phyloP scores from a whole-genome alignment of 176 grass and related monocot genomes.

The Canna indica region DNA sequence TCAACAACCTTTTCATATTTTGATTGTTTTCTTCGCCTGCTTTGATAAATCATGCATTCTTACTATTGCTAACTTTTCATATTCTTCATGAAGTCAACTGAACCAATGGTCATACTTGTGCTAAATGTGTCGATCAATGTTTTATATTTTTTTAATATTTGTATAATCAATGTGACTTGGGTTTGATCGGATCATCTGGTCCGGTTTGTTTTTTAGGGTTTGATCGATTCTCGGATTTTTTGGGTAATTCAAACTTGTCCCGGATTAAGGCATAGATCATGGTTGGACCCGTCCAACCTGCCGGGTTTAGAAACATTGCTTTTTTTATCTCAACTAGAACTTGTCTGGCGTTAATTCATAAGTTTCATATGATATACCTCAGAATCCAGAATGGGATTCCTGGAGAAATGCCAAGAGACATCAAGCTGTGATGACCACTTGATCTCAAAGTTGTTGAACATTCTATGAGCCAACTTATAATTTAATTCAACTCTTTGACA shows the following conservation, averaged over 20 bases:
- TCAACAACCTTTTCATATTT: not conserved
- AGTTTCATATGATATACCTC: not conserved
- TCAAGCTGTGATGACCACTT: too few species aligned
- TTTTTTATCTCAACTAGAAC: not conserved
- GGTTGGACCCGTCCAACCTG: too few species aligned
- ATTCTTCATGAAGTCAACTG: not conserved
- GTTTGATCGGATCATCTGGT: too few species aligned
- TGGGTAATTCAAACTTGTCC: too few species aligned
- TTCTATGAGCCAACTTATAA: not conserved
- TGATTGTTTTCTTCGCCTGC: not conserved
- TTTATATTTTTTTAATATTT: too few species aligned
- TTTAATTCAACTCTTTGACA: not conserved
- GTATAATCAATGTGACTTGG: too few species aligned
- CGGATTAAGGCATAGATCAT: too few species aligned
- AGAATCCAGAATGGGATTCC: too few species aligned
- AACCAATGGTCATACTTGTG: not conserved
- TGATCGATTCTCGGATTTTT: too few species aligned
- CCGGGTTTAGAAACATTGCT: too few species aligned
- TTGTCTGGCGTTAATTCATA: not conserved
- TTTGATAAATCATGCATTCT: not conserved
- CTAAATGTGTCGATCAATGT: not conserved
- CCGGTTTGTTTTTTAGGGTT: too few species aligned
- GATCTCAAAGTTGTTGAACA: not conserved
- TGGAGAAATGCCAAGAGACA: too few species aligned
- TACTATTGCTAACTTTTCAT: not conserved